Percentiles rank a stretch among this genome's conserved stretches.
These are phyloP conservation scores for Aspergillus terreus DNA, from an alignment of 2,329 filamentous ascomycete genomes.

Conservation along the genomic window DNA sequence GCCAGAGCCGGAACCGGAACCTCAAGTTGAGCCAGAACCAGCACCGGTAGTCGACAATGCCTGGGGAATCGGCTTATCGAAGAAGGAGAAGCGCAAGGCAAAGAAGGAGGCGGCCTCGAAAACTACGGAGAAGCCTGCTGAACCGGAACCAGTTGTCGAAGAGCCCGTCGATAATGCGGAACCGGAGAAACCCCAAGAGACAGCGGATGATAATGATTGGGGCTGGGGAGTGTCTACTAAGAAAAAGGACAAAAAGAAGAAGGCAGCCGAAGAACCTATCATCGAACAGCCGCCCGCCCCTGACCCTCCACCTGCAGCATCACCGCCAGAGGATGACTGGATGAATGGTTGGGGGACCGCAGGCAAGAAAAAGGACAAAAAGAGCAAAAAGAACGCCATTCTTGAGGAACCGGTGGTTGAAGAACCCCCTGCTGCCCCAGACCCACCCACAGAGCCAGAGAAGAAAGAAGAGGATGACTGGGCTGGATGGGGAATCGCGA, in stretches of 20 bases:
- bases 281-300: constrained; percentile 26
- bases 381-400: constrained; percentile 28
- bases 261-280: constrained; percentile 10
- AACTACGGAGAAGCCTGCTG: constrained; percentile 15
- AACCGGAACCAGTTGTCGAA: constrained; percentile 17
- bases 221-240: constrained; percentile 23
- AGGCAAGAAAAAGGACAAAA: constrained; percentile 43
- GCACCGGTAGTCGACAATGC: constrained; percentile 23
- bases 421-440: constrained; percentile 16
- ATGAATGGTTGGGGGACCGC: constrained; percentile 26
- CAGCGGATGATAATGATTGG: constrained; percentile 28
- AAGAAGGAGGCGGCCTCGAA: constrained; percentile 23
- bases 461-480: constrained; percentile 26
- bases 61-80: constrained; percentile 26
- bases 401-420: constrained; percentile 19
- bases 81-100: constrained; percentile 29
- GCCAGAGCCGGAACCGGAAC: constrained; percentile 11
- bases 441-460: constrained; percentile 15
- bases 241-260: constrained; percentile 35
- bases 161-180: constrained; percentile 16
- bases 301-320: constrained; percentile 24
- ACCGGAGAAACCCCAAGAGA: constrained; percentile 7
- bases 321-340: constrained; percentile 35
- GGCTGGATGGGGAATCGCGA: constrained; percentile 21
- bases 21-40: constrained; percentile 7